Base-by-base conservation (phyloP, 1,284 basidiomycete species). In the Sanghuangporus sanghuang region DNA sequence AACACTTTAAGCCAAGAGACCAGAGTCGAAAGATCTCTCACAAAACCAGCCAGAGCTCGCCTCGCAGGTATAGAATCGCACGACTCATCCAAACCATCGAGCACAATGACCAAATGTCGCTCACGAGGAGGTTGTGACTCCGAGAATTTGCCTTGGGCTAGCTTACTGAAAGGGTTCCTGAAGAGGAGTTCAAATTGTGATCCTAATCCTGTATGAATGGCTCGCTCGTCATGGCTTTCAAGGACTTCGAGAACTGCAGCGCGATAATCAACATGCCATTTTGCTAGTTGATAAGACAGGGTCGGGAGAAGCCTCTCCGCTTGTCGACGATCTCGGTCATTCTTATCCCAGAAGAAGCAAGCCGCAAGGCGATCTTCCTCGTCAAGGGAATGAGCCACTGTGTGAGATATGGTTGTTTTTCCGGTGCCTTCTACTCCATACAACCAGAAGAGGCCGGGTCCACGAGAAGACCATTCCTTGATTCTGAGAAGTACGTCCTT, bases 81-180 rank as follows among this genome's bases (percentile, higher is more conserved):
- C 27, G 27, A 32, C 27, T 32, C 27, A 21, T 65, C 64, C 21
- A 65, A 23, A 46, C 59, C 64, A 57, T 65, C 64, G 27, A 65
- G 56, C 16, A 65, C 60, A 2, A 64, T 39, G 5, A 65, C 32
- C 16, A 57, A 14, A 32, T 32, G 27, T 32, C 5, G 27, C 27
- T 32, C 27, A 32, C 27, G 27, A 32, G 27, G 27, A 32, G 27
- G 27, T 32, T 3, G 27, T 4, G 27, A 5, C 27, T 32, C 27
- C 27, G 27, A 32, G 27, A 32, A 32, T 32, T 32, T 32, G 27
- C 27, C 4, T 32, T 32, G 27, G 27, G 2, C 5, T 32, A 32
- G 27, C 27, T 32, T 32, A 32, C 27, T 32, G 27, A 32, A 32
- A 32, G 27, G 27, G 27, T 32, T 32, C 27, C 5, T 32, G 27